phyloP scores from a whole-genome alignment of 176 grass and related monocot genomes.

The Poa annua region DNA sequence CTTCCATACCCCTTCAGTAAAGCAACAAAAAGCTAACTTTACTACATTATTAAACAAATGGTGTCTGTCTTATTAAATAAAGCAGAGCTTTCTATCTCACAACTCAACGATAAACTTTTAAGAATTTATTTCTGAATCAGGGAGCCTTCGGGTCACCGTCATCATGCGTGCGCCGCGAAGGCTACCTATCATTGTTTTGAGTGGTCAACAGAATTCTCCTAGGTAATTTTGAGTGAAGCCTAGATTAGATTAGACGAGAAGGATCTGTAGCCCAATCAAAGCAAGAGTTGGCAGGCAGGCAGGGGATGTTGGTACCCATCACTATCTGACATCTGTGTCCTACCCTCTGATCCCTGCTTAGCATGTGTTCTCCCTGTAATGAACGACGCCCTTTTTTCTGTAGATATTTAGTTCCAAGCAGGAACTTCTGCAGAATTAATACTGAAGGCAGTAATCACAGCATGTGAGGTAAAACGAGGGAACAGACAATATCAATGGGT shows the following conservation, averaged over 20 bases:
- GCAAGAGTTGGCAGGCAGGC: not conserved
- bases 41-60: not conserved
- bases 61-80: not conserved
- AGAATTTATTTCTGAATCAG: not conserved
- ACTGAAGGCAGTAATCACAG: too few relatives aligned
- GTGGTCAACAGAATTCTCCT: not conserved
- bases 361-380: not conserved
- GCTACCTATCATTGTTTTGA: not conserved
- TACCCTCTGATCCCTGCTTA: not conserved
- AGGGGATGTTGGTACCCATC: slow-evolving; percentile 1
- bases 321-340: not conserved
- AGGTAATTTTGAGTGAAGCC: not conserved
- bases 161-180: not conserved
- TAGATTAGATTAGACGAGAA: not conserved
- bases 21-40: slow-evolving; percentile 55
- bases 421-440: too few relatives aligned
- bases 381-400: too few relatives aligned
- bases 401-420: too few relatives aligned
- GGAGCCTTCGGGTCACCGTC: not conserved
- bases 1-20: slow-evolving; percentile 84
- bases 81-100: not conserved
- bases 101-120: not conserved
- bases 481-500: too few relatives aligned
- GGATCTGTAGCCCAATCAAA: slow-evolving; percentile 8
- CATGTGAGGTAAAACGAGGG: too few relatives aligned